Percentiles rank a stretch among this genome's conserved stretches.
Conservation (phyloP, 2,329 filamentous ascomycete genomes). For the Botrytis fragariae region DNA sequence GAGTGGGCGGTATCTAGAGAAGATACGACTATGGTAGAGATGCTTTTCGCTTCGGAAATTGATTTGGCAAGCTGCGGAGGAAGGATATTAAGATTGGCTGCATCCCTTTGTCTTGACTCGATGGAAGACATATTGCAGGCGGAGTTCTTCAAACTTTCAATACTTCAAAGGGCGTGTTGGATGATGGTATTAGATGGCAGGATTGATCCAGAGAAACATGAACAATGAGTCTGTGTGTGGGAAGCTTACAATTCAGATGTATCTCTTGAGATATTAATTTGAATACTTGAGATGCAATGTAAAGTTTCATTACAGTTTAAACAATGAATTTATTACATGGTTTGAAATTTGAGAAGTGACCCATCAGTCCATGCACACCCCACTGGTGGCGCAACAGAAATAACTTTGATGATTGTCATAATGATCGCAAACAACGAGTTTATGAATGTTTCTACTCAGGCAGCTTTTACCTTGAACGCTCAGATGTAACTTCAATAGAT, state of each 20-base stretch:
- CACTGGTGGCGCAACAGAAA: background rate
- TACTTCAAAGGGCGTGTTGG: background rate
- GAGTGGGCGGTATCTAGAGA: background rate
- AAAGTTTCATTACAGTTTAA: no score
- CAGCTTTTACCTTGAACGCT: background rate
- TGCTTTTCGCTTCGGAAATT: background rate
- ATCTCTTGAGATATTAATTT: background rate
- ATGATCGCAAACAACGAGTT: background rate
- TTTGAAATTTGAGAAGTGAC: background rate
- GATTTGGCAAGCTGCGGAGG: background rate
- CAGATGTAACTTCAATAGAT: background rate
- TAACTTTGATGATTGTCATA: background rate
- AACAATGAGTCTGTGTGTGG: background rate
- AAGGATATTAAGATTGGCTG: background rate
- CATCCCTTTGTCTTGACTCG: background rate
- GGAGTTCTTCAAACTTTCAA: background rate
- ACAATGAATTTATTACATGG: background rate
- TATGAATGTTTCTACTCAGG: no score
- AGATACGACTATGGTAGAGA: background rate
- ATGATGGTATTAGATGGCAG: background rate
- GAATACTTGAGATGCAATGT: background rate
- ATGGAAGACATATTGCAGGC: background rate
- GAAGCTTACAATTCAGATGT: background rate
- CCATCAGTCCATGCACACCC: background rate
- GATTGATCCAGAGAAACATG: background rate